phyloP scores from a whole-genome alignment of 495 filamentous ascomycete species.

The Penicillium cosmopolitanum region DNA sequence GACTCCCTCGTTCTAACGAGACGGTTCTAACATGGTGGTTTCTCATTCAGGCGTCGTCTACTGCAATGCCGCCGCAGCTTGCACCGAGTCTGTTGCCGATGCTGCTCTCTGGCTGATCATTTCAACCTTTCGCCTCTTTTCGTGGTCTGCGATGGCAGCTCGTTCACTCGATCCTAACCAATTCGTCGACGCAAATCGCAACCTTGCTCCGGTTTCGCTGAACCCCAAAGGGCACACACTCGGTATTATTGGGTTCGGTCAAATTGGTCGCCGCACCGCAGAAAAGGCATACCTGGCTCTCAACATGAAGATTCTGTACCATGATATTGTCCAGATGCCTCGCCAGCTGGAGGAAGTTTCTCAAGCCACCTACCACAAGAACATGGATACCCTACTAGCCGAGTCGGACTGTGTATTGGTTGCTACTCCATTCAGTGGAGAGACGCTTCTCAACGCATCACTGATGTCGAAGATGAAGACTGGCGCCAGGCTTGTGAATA shows the following conservation, averaged over 20 bases:
- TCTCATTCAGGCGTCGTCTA: slow-evolving; percentile 62
- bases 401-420: slow-evolving; percentile 68
- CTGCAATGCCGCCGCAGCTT: slow-evolving; percentile 70
- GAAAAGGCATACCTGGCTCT: slow-evolving; percentile 62
- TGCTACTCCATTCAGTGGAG: slow-evolving; percentile 65
- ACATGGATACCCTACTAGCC: slow-evolving; percentile 56
- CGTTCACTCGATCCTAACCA: slow-evolving; percentile 29
- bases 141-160: slow-evolving; percentile 60
- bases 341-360: slow-evolving; percentile 27
- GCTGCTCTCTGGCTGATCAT: slow-evolving; percentile 67
- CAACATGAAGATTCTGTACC: slow-evolving; percentile 70
- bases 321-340: slow-evolving; percentile 65
- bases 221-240: slow-evolving; percentile 53
- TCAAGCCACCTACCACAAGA: slow-evolving; percentile 53
- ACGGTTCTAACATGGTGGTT: neutral
- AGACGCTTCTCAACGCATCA: slow-evolving; percentile 55
- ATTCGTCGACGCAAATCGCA: slow-evolving; percentile 61
- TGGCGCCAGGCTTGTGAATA: slow-evolving; percentile 69
- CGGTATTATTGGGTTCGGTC: slow-evolving; percentile 68
- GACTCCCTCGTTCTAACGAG: neutral
- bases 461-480: slow-evolving; percentile 55
- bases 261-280: slow-evolving; percentile 70
- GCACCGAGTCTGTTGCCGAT: slow-evolving; percentile 65
- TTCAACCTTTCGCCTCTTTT: slow-evolving; percentile 65
- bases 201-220: slow-evolving; percentile 56